Percentiles rank a stretch among this genome's conserved stretches.
Conservation (phyloP, 2,329 filamentous ascomycete species). For the Rachicladosporium sp. region DNA sequence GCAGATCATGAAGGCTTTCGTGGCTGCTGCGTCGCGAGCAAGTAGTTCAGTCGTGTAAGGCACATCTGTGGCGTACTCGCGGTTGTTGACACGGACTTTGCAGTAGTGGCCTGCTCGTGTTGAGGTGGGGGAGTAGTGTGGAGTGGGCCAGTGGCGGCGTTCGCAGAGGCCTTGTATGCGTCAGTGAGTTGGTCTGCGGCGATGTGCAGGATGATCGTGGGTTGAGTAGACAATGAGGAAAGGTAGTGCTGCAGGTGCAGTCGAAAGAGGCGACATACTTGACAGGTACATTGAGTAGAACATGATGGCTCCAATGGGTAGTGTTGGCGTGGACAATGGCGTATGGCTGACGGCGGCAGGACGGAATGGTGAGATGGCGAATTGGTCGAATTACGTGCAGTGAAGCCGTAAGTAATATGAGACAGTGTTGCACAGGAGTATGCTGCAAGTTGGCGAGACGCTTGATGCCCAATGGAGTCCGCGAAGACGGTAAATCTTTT, state of each 20-base stretch:
- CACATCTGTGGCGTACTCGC: slow-evolving; percentile 86
- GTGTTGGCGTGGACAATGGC: neutral
- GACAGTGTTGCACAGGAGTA: slow-evolving; percentile 19
- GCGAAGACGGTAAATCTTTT: neutral
- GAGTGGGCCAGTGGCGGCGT: slow-evolving; percentile 86
- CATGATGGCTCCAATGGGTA: slow-evolving; percentile 16
- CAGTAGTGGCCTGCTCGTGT: slow-evolving; percentile 69
- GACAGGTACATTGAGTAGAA: slow-evolving; percentile 44
- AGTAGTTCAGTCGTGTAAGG: slow-evolving; percentile 70
- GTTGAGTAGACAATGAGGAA: slow-evolving; percentile 7
- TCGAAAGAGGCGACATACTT: slow-evolving; percentile 28
- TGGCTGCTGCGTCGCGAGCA: slow-evolving; percentile 85
- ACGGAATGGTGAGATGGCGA: slow-evolving; percentile 6
- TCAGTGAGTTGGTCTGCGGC: slow-evolving; percentile 3
- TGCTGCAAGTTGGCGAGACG: slow-evolving; percentile 6
- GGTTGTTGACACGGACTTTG: slow-evolving; percentile 87
- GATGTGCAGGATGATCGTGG: neutral
- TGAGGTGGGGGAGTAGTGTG: slow-evolving; percentile 72
- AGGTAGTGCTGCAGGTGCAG: slow-evolving; percentile 8
- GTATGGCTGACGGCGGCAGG: neutral
- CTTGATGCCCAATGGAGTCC: slow-evolving; percentile 4
- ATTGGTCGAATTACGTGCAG: slow-evolving; percentile 16
- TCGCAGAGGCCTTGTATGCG: slow-evolving; percentile 65
- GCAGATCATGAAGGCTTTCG: slow-evolving; percentile 95
- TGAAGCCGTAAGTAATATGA: slow-evolving; percentile 5